A percentile compares a stretch with the other conserved stretches of the same genome.
These are phyloP conservation scores for Ustilago lituana DNA, from an alignment of 1,284 basidiomycete genomes.

Conservation along the genomic window DNA sequence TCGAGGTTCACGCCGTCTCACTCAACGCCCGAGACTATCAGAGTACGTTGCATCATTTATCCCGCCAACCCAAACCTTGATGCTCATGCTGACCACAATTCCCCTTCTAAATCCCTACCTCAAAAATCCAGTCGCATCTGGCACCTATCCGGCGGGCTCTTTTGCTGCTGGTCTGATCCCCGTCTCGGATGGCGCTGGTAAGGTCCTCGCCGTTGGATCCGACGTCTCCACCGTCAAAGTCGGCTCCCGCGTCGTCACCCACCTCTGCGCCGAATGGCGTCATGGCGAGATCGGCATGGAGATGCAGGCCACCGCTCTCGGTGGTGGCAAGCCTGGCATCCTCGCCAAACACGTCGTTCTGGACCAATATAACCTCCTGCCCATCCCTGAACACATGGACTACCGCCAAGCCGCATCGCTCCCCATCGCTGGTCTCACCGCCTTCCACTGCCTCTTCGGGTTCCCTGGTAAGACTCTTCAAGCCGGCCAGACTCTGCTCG, in stretches of 20 bases:
- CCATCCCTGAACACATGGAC: constrained; percentile 30
- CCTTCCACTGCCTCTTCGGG: constrained; percentile 45
- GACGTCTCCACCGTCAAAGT: constrained; percentile 19
- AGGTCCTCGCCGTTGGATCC: constrained; percentile 19
- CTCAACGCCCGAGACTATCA: constrained; percentile 49
- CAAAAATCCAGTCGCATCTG: constrained; percentile 12
- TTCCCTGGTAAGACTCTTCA: constrained; percentile 19
- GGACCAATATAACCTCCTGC: constrained; percentile 33
- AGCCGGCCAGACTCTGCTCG: constrained; percentile 32
- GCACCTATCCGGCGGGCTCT: constrained; percentile 32
- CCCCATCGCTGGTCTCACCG: constrained; percentile 33
- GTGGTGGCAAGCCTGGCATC: constrained; percentile 28
- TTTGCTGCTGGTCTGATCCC: constrained; percentile 24
- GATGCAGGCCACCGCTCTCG: constrained; percentile 38
- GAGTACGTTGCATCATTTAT: constrained; percentile 2
- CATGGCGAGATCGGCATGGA: constrained; percentile 36
- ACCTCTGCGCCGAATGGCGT: constrained; percentile 30
- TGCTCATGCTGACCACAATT: no score
- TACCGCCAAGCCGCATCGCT: constrained; percentile 33
- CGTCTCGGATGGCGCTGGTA: constrained; percentile 35
- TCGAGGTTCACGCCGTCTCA: constrained; percentile 35
- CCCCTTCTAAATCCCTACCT: no score
- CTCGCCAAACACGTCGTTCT: constrained; percentile 28
- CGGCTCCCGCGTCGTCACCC: constrained; percentile 34
- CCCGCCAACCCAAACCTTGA: no score